Conservation (phyloP, 169 alveolate genomes). For the Plasmodium inui region DNA sequence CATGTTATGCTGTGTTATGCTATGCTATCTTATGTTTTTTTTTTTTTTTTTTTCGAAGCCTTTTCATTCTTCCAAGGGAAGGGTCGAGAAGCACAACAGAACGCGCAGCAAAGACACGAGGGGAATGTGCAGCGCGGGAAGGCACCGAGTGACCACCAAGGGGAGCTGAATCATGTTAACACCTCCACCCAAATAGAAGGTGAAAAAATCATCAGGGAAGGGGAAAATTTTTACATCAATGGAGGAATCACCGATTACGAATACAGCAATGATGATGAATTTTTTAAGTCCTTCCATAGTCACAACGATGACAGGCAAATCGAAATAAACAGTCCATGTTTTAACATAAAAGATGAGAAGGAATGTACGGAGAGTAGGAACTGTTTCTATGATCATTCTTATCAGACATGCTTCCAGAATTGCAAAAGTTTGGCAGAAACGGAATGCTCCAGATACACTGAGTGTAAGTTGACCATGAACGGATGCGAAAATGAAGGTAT, state of each 20-base stretch:
- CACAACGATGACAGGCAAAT: slow-evolving; percentile 1
- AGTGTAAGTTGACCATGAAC: slow-evolving; percentile 20
- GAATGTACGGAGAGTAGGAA: slow-evolving; percentile 1
- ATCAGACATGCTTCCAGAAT: slow-evolving; percentile 43
- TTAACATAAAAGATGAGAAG: neutral
- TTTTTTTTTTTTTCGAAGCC: slow-evolving; percentile 17
- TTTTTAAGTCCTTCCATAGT: slow-evolving; percentile 29
- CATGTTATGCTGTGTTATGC: too few species aligned
- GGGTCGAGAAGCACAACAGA: neutral
- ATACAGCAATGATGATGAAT: slow-evolving; percentile 49
- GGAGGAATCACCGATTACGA: slow-evolving; percentile 39
- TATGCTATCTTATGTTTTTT: neutral
- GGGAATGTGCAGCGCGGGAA: neutral
- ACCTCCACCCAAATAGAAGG: neutral
- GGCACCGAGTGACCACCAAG: neutral
- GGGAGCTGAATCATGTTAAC: neutral
- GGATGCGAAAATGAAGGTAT: slow-evolving; percentile 65
- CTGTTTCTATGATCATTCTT: slow-evolving; percentile 45
- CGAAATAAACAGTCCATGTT: slow-evolving; percentile 52
- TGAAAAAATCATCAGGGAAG: slow-evolving; percentile 29
- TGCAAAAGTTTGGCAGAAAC: slow-evolving; percentile 19
- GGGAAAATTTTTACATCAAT: slow-evolving; percentile 37
- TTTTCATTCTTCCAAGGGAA: slow-evolving; percentile 26
- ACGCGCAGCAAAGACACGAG: neutral
- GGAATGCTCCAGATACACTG: slow-evolving; percentile 24